Evolutionary conservation across 192 early-diverging fungal species (phyloP), one percentile per base, ranked within the genome.

Genomic region (Piromyces sp.): DNA sequence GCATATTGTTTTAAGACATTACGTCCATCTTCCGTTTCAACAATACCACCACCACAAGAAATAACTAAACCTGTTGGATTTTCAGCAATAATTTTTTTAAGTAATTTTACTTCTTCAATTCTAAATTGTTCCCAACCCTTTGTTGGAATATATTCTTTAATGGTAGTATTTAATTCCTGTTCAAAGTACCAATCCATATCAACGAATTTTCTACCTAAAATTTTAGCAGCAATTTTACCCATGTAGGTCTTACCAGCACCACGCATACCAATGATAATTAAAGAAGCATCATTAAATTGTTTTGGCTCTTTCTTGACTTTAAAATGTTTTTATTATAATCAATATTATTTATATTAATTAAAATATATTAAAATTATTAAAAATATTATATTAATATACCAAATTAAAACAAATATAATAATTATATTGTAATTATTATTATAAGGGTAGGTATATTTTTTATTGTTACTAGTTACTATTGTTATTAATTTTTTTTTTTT

Each of bases 251-350:
- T 99, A 80, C 97, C 97, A 11, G 92, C 96, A n/a, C 96, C 97
- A 82, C 97, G 93, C 97, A 99, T 99, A 58, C 97, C 97, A 84
- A 99, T 94, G n/a, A 99, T 86, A 19, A 99, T 91, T n/a, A 97
- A 85, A 29, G 93, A 90, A 1, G 90, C 83, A 40, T 90, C 86
- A 68, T 28, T 68, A n/a, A 68, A 68, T 68, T 68, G 16, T 9
- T 68, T 68, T 68, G 22, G 51, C n/a, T 68, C 51, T 26, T 28
- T 26, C 22, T 68, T 68, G 9, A 68, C 51, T 68, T n/a, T n/a
- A 22, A 9, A 22, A 9, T 26, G 4, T n/a, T 6, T 51, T 5
- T 51, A 51, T 51, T 5, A 22, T 51, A 22, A 51, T 11, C 19
- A 22, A 22, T 26, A 68, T 33, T 33, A 33, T 33, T n/a, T n/a